These are phyloP conservation scores for Sporisorium scitamineum DNA, from an alignment of 1,284 basidiomycete species.

Conservation along the genomic window DNA sequence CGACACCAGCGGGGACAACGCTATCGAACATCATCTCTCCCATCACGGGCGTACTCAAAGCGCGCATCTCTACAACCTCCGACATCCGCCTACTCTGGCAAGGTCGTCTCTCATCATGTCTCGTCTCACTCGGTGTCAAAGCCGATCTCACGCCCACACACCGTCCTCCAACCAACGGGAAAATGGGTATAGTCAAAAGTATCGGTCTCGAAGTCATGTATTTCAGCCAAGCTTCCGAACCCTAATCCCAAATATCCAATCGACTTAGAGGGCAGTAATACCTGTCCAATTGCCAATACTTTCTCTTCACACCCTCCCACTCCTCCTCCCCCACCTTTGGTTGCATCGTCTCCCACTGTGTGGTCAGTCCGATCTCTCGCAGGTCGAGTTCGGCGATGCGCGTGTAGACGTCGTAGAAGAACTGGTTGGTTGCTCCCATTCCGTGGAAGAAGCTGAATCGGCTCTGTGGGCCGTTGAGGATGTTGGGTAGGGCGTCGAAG, in stretches of 20 bases:
- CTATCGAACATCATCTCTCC: conserved; percentile 63
- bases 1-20: neutral
- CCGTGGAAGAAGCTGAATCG: conserved; percentile 93
- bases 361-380: conserved; percentile 79
- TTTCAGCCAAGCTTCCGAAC: conserved; percentile 72
- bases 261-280: conserved; percentile 52
- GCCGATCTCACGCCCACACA: conserved; percentile 83
- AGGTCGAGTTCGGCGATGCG: conserved; percentile 87
- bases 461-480: conserved; percentile 81
- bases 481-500: conserved; percentile 83
- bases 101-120: conserved; percentile 86
- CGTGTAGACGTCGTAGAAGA: conserved; percentile 86
- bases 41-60: conserved; percentile 86
- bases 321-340: conserved; percentile 54
- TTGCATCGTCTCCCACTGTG: conserved; percentile 79
- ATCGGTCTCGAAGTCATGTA: conserved; percentile 92
- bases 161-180: conserved; percentile 72
- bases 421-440: conserved; percentile 88
- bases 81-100: conserved; percentile 93
- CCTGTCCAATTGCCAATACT: conserved; percentile 60
- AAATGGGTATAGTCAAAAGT: conserved; percentile 74
- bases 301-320: conserved; percentile 62
- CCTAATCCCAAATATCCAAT: conserved; percentile 25
- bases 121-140: conserved; percentile 87
- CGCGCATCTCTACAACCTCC: conserved; percentile 79